A percentile compares a stretch with the other conserved stretches of the same genome.
phyloP scores from a whole-genome alignment of 2,329 filamentous ascomycete species.

The Epichloe aotearoae region DNA sequence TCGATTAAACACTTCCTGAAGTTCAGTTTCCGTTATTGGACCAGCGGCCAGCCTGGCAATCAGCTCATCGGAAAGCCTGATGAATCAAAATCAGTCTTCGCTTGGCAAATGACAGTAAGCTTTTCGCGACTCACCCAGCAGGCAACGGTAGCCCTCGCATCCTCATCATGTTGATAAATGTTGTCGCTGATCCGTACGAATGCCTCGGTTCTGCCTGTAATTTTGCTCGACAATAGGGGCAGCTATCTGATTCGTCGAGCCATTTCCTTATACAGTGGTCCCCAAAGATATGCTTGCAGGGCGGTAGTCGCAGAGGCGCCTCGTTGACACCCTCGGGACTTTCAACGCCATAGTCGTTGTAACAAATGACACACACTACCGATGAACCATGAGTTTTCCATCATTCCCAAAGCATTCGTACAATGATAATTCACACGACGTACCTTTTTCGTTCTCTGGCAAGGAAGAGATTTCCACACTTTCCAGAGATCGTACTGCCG shows the following conservation, averaged over 20 bases:
- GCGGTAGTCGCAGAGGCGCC: constrained; percentile 42
- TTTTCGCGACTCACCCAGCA: constrained; percentile 9
- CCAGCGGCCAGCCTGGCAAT: constrained; percentile 8
- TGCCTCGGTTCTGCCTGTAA: constrained; percentile 35
- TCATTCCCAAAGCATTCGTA: neutral
- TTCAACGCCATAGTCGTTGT: constrained; percentile 44
- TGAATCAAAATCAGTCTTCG: neutral
- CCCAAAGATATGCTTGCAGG: constrained; percentile 52
- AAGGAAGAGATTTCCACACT: constrained; percentile 32
- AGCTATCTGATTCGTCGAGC: constrained; percentile 49
- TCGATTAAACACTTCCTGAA: constrained; percentile 8
- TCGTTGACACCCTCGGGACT: constrained; percentile 47
- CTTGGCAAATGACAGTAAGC: too few relatives aligned
- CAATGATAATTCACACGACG: constrained; percentile 11
- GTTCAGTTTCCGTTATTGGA: constrained; percentile 7
- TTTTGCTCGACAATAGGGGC: constrained; percentile 51
- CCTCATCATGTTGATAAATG: constrained; percentile 20
- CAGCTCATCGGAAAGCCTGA: constrained; percentile 11
- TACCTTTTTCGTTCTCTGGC: constrained; percentile 34
- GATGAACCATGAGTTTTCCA: neutral
- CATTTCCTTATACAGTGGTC: constrained; percentile 52
- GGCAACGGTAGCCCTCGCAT: constrained; percentile 12
- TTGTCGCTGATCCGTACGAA: constrained; percentile 9
- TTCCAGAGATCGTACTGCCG: constrained; percentile 32
- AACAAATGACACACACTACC: constrained; percentile 49